These are phyloP conservation scores for Salix caprea DNA, from an alignment of 345 rosid genomes.

Conservation along the genomic window DNA sequence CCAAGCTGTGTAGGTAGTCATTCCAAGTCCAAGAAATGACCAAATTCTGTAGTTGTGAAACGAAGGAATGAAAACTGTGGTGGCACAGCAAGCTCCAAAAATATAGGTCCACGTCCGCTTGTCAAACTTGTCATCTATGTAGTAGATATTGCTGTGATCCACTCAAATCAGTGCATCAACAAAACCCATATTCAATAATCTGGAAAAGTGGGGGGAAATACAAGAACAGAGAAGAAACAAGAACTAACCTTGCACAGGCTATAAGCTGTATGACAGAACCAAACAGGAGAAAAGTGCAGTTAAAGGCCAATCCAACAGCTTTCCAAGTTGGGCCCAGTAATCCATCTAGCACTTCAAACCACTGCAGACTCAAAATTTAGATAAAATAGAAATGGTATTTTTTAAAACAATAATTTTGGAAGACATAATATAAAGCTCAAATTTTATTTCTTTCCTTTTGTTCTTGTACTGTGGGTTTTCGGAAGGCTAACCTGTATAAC, in stretches of 20 bases:
- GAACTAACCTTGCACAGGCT: constrained; percentile 67
- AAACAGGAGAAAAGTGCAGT: constrained; percentile 77
- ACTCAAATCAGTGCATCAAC: constrained; percentile 7
- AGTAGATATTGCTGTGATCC: constrained; percentile 65
- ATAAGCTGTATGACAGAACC: constrained; percentile 87
- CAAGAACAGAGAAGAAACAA: neutral
- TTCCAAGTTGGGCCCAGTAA: constrained; percentile 79
- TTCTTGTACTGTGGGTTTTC: constrained; percentile 4
- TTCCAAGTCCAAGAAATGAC: constrained; percentile 80
- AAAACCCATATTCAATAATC: neutral
- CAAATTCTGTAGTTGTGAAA: constrained; percentile 81
- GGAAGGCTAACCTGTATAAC: constrained; percentile 66
- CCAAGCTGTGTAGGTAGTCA: constrained; percentile 95
- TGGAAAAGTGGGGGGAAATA: neutral
- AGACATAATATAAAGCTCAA: neutral
- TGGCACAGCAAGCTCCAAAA: constrained; percentile 87
- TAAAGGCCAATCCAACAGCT: constrained; percentile 73
- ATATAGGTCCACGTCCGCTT: constrained; percentile 93
- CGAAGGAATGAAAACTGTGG: constrained; percentile 73
- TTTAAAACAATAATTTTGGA: neutral
- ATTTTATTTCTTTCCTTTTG: neutral
- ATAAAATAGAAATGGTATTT: neutral
- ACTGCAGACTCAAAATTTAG: constrained; percentile 32
- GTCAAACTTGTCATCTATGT: constrained; percentile 66
- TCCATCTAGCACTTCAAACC: constrained; percentile 90